Evolutionary conservation across 345 rosid species (phyloP), one percentile per base, ranked within the genome.

Genomic region (Passiflora organensis): DNA sequence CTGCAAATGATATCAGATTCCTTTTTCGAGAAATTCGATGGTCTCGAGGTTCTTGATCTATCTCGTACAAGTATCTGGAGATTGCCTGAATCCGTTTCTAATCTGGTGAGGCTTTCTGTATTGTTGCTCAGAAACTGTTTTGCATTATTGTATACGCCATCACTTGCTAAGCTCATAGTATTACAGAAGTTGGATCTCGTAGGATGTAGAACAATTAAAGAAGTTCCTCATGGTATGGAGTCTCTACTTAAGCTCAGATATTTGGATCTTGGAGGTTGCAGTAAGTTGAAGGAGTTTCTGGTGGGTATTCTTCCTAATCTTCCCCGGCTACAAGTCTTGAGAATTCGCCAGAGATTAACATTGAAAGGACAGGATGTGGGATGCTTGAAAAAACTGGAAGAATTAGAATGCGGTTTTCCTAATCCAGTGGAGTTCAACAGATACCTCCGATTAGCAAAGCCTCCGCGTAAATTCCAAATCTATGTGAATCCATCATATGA

Each of bases 11-110:
- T 72, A 14, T 42, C 49, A 12, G 66, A 54, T 11, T 39, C 43
- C n/a, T 63, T 63, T 50, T 51, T 67, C 37, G 1, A 38, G 2
- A 25, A 19, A 14, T 8, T 58, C 28, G 15, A 2, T 6, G 45
- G 42, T 32, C 54, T 67, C 25, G 42, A 22, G 56, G 28, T 68
- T 53, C 67, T 72, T 42, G 64, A 72, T 52, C 66, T 72, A 20
- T 72, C 67, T 16, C 10, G 2, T 0, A 16, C 19, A 1, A 0
- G 0, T 0, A 28, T 53, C 14, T 3, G 5, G 2, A 6, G 1
- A 36, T 47, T 66, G 48, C 72, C 68, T 5, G 17, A 38, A 34
- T 61, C 65, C 10, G 16, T 62, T 10, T 20, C 62, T 9, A 15
- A 16, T 2, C 46, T 62, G 13, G 48, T 14, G 16, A 36, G 38